These are phyloP conservation scores for Papiliotrema flavescens DNA, from an alignment of 1,284 basidiomycete species.

Conservation along the genomic window DNA sequence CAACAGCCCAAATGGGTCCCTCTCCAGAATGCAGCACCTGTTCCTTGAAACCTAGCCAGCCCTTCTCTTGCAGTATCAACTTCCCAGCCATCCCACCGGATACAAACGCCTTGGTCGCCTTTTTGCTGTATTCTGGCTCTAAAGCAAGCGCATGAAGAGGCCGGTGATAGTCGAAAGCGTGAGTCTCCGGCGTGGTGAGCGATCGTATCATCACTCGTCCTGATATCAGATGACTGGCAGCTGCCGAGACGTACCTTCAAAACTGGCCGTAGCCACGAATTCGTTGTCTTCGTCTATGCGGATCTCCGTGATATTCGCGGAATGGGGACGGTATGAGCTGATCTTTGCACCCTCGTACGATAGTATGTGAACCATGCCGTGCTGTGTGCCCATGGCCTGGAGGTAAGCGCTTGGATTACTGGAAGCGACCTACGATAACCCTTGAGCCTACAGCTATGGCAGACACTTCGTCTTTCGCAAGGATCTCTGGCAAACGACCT, in stretches of 20 bases:
- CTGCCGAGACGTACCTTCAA: conserved; percentile 68
- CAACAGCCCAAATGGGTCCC: conserved; percentile 88
- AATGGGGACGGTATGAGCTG: conserved; percentile 87
- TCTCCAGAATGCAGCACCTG: conserved; percentile 80
- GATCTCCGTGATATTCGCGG: conserved; percentile 84
- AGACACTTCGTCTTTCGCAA: conserved; percentile 83
- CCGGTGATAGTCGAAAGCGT: conserved; percentile 86
- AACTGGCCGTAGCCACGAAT: conserved; percentile 86
- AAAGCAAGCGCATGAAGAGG: conserved; percentile 87
- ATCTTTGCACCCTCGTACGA: conserved; percentile 75
- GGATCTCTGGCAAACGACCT: conserved; percentile 70
- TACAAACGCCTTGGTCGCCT: conserved; percentile 76
- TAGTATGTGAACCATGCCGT: conserved; percentile 83
- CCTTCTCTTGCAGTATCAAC: conserved; percentile 84
- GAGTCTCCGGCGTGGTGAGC: conserved; percentile 73
- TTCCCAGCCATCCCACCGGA: conserved; percentile 91
- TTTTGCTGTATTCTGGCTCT: conserved; percentile 85
- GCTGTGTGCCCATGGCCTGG: conserved; percentile 84
- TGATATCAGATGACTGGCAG: conserved; percentile 16
- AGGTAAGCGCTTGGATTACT: not conserved
- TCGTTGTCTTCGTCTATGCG: conserved; percentile 80
- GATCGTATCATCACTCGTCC: conserved; percentile 89
- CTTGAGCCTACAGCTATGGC: conserved; percentile 73
- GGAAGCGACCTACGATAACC: conserved; percentile 58
- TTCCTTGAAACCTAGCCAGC: conserved; percentile 94